A percentile compares a stretch with the other conserved stretches of the same genome.
Evolutionary conservation across 2,329 filamentous ascomycete species (phyloP).

Genomic region (Colletotrichum sp.): DNA sequence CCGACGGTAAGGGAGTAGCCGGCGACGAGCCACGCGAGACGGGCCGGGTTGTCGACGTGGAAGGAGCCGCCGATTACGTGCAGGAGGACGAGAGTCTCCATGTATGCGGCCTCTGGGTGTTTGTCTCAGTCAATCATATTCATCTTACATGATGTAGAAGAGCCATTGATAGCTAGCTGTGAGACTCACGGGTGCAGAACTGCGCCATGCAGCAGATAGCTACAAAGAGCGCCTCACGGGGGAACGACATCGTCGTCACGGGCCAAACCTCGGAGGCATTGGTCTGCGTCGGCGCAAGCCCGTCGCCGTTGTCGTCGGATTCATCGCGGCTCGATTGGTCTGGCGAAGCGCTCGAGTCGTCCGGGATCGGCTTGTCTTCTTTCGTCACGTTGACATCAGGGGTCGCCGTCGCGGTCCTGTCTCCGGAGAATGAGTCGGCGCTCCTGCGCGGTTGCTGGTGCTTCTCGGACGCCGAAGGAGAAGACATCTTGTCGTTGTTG

Average conservation of each 20-base stretch:
- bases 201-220: slow-evolving; percentile 46
- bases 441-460: background rate
- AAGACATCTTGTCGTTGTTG: background rate
- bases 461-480: background rate
- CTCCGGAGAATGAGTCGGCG: background rate
- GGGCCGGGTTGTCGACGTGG: slow-evolving; percentile 28
- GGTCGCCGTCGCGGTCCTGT: slow-evolving; percentile 7
- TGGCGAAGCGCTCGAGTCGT: background rate
- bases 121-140: background rate
- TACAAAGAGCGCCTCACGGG: slow-evolving; percentile 42
- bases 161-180: background rate
- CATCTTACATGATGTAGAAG: slow-evolving; percentile 8
- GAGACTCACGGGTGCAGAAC: slow-evolving; percentile 11
- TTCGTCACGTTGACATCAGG: background rate
- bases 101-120: slow-evolving; percentile 35
- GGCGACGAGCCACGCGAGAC: slow-evolving; percentile 62
- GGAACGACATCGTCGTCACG: slow-evolving; percentile 20
- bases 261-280: background rate
- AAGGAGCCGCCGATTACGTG: slow-evolving; percentile 12
- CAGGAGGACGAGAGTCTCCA: slow-evolving; percentile 21
- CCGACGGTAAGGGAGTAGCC: slow-evolving; percentile 62
- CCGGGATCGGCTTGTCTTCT: background rate
- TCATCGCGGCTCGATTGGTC: background rate
- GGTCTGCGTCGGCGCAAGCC: background rate
- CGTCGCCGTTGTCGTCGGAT: background rate